These are phyloP conservation scores for Suillus ampliporus DNA, from an alignment of 768 basidiomycete genomes.

Conservation along the genomic window DNA sequence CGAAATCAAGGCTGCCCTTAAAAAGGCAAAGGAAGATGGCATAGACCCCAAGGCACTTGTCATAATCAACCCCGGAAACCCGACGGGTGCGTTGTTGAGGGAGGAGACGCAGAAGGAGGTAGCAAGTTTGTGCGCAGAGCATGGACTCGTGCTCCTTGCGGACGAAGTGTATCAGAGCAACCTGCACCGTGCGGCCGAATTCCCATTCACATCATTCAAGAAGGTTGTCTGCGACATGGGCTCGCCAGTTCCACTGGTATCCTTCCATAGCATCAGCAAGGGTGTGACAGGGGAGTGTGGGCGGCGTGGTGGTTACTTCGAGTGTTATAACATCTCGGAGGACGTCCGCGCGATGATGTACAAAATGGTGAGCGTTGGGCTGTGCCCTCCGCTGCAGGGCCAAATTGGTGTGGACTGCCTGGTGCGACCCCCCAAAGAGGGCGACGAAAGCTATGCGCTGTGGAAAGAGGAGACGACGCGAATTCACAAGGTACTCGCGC, in stretches of 20 bases:
- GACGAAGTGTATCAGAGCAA: constrained; percentile 99
- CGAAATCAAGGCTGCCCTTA: constrained; percentile 70
- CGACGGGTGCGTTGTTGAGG: constrained; percentile 87
- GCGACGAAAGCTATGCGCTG: constrained; percentile 73
- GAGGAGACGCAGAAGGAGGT: constrained; percentile 73
- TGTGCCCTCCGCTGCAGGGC: constrained; percentile 90
- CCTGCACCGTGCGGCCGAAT: constrained; percentile 68
- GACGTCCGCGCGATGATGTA: constrained; percentile 88
- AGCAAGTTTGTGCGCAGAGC: constrained; percentile 83
- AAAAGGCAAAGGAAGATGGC: constrained; percentile 65
- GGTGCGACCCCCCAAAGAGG: constrained; percentile 86
- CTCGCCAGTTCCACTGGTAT: constrained; percentile 83
- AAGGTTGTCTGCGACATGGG: constrained; percentile 72
- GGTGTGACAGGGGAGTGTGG: constrained; percentile 97
- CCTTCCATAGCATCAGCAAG: constrained; percentile 98
- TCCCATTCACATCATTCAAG: constrained; percentile 94
- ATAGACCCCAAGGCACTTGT: constrained; percentile 82
- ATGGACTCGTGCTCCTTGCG: constrained; percentile 88
- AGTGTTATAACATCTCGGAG: constrained; percentile 80
- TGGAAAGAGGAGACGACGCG: constrained; percentile 86
- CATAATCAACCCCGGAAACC: constrained; percentile 98
- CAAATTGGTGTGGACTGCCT: constrained; percentile 95
- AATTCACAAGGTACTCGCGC: constrained; percentile 76
- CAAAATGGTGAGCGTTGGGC: constrained; percentile 91
- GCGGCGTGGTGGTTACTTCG: constrained; percentile 96